These are phyloP conservation scores for Medicago arabica DNA, from an alignment of 306 rosid species.

Conservation along the genomic window DNA sequence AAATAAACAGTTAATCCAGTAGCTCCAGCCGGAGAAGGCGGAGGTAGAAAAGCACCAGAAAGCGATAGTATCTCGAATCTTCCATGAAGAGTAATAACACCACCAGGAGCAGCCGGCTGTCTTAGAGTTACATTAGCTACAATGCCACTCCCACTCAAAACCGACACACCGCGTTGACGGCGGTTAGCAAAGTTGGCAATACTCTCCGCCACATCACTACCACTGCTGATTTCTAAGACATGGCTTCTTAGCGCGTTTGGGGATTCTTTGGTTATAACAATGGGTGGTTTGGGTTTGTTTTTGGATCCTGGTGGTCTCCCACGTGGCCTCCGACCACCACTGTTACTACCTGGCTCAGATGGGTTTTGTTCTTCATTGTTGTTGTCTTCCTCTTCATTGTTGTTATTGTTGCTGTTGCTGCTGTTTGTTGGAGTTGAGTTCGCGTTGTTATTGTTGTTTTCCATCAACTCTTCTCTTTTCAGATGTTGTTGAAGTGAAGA, in stretches of 20 bases:
- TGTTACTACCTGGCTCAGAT: constrained; percentile 54
- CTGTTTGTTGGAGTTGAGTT: constrained; percentile 50
- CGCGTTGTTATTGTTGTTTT: constrained; percentile 17
- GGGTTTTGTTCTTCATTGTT: constrained; percentile 44
- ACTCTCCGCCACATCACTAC: constrained; percentile 71
- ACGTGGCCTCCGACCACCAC: constrained; percentile 67
- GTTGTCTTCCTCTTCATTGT: constrained; percentile 54
- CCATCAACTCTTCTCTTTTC: constrained; percentile 57
- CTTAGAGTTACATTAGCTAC: constrained; percentile 78
- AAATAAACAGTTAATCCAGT: constrained; percentile 72
- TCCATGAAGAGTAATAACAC: constrained; percentile 66
- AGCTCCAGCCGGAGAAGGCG: constrained; percentile 78
- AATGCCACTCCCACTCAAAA: constrained; percentile 82
- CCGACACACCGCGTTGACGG: constrained; percentile 79
- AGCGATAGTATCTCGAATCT: constrained; percentile 85
- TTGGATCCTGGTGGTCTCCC: constrained; percentile 89
- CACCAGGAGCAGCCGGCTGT: constrained; percentile 74
- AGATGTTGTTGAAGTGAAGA: constrained; percentile 55
- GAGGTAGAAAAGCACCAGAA: constrained; percentile 76
- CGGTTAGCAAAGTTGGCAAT: constrained; percentile 73
- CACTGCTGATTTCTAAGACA: constrained; percentile 73
- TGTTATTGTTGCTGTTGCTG: constrained; percentile 55
- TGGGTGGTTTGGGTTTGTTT: constrained; percentile 79
- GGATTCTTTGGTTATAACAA: constrained; percentile 70
- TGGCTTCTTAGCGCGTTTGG: constrained; percentile 87